phyloP scores from a whole-genome alignment of 805 yeast species.

The Metschnikowia bowlesiae region DNA sequence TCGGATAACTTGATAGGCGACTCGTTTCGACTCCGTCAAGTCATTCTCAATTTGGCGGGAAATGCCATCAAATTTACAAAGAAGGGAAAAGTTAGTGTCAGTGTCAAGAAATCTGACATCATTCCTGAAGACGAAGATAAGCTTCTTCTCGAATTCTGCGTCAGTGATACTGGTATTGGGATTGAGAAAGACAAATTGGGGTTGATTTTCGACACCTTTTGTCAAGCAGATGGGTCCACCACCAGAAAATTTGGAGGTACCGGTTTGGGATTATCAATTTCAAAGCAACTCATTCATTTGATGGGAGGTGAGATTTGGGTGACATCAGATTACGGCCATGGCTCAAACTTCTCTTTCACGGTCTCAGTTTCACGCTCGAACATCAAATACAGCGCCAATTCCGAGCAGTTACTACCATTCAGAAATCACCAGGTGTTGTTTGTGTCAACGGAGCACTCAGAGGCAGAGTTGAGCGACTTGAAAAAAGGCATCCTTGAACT shows the following conservation, averaged over 20 bases:
- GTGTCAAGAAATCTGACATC: slow-evolving; percentile 52
- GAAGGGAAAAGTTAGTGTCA: slow-evolving; percentile 73
- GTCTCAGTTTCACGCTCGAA: slow-evolving; percentile 72
- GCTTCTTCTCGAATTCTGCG: slow-evolving; percentile 71
- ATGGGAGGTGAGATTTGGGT: slow-evolving; percentile 97
- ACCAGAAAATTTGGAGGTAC: slow-evolving; percentile 93
- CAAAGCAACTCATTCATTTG: slow-evolving; percentile 78
- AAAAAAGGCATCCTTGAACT: slow-evolving; percentile 48
- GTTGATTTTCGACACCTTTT: slow-evolving; percentile 81
- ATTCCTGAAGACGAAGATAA: slow-evolving; percentile 37
- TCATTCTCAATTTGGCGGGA: slow-evolving; percentile 79
- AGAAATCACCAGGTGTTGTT: slow-evolving; percentile 65
- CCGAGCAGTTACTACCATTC: slow-evolving; percentile 70
- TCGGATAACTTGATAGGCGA: slow-evolving; percentile 86
- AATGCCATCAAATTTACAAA: slow-evolving; percentile 87
- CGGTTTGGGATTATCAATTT: slow-evolving; percentile 82
- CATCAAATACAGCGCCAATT: slow-evolving; percentile 55
- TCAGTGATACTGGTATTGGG: slow-evolving; percentile 88
- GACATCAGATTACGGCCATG: slow-evolving; percentile 70
- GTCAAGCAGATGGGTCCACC: slow-evolving; percentile 93
- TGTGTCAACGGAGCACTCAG: slow-evolving; percentile 60
- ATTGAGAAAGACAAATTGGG: slow-evolving; percentile 81
- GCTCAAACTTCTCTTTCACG: slow-evolving; percentile 80
- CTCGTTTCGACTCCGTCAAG: slow-evolving; percentile 83
- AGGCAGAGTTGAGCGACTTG: slow-evolving; percentile 48